Base-by-base conservation (phyloP, 306 rosid genomes). In the Prunus armeniaca region DNA sequence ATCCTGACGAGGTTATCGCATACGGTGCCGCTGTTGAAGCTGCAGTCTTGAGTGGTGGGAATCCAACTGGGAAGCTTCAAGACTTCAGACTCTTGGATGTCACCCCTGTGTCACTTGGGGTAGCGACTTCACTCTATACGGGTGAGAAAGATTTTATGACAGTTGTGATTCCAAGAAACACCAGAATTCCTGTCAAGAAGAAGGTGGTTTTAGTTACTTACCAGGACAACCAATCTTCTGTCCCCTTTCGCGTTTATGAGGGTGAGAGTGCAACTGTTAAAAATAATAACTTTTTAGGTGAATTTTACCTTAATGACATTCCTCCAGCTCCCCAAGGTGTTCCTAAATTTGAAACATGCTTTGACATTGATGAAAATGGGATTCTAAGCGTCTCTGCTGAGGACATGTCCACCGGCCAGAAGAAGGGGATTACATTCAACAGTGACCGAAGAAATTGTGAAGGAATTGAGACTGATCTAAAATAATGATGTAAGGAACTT, bases 51-150 rank as follows among this genome's bases (percentile, higher is more conserved):
- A 38, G 43, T 38, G 9, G 43, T 38, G 43, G 43, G 9, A 6
- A 38, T 38, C 2, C 8, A 34, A 34, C 41, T 5, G 41, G 43
- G 43, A 38, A 7, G 9, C 74, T 76, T 11, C 80, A 76, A 50
- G 69, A 68, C 51, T 15, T 76, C 2, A 27, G 25, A 24, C 74
- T 76, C 24, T 45, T 76, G 8, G 80, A 76, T 10, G 80, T 76
- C 56, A 67, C 54, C 20, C 38, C 71, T 67, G 2, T 67, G 11
- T 45, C 72, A 67, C 72, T 45, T 67, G 72, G 72, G 12, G 55
- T 67, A 12, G 55, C n/a, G 12, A 67, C 41, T 6, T 0, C 41
- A 34, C 41, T 6, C 41, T 34, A 8, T 34, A 6, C 41, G 1
- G 51, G 14, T 2, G 51, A 47, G 13, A 47, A 0, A 47, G 51